These are phyloP conservation scores for Aurantiochytrium sp. DNA, from an alignment of 108 stramenopile genomes.

Conservation along the genomic window DNA sequence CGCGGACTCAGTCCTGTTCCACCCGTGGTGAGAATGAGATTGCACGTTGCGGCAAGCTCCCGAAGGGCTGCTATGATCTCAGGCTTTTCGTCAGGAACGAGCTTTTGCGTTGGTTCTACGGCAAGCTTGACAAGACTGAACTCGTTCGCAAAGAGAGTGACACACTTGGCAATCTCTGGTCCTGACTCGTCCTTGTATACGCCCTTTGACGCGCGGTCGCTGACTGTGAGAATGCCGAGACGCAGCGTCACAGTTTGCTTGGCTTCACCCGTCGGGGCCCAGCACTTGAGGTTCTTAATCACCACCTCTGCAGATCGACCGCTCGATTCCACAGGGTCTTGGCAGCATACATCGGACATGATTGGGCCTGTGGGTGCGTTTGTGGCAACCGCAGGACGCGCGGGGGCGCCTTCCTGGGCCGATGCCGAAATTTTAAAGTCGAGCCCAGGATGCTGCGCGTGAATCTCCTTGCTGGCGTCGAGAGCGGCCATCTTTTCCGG, in stretches of 20 bases:
- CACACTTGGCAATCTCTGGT: slow-evolving; percentile 57
- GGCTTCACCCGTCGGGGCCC: slow-evolving; percentile 19
- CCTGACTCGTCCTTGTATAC: slow-evolving; percentile 71
- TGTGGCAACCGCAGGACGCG: neutral
- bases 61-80: slow-evolving; percentile 38
- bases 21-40: slow-evolving; percentile 76
- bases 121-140: neutral
- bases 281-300: neutral
- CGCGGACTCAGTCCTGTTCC: slow-evolving; percentile 76
- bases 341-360: slow-evolving; percentile 76
- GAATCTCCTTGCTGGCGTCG: slow-evolving; percentile 60
- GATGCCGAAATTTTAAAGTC: neutral
- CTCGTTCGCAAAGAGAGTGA: slow-evolving; percentile 26
- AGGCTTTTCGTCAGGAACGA: slow-evolving; percentile 70
- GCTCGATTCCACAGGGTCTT: slow-evolving; percentile 27
- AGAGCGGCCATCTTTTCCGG: slow-evolving; percentile 59
- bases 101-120: neutral
- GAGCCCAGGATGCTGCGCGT: slow-evolving; percentile 57
- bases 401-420: neutral
- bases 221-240: slow-evolving; percentile 68
- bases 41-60: slow-evolving; percentile 30
- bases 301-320: neutral
- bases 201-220: slow-evolving; percentile 65
- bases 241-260: slow-evolving; percentile 35
- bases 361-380: slow-evolving; percentile 28